Conservation (phyloP, 2,329 filamentous ascomycete genomes). For the Neospermospora avenae region DNA sequence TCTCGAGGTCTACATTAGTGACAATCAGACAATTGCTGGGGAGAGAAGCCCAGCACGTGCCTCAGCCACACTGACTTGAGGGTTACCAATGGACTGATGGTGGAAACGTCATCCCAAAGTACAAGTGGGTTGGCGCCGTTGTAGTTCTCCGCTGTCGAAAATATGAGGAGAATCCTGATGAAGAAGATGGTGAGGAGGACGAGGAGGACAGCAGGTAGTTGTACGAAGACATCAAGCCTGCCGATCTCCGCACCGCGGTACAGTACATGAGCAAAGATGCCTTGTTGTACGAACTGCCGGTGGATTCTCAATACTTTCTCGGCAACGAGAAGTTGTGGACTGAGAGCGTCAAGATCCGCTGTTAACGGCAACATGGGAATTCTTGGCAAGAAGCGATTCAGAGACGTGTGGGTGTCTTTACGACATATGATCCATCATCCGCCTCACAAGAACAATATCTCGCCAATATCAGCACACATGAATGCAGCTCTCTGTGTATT, state of each 20-base stretch:
- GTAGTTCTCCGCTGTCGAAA: not conserved
- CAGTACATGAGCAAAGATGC: not conserved
- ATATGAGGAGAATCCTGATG: no score
- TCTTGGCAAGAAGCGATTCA: not conserved
- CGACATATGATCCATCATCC: not conserved
- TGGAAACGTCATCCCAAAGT: not conserved
- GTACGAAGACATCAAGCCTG: not conserved
- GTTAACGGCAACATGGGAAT: conserved; percentile 1
- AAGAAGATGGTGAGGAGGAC: not conserved
- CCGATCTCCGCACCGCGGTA: not conserved
- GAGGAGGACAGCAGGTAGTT: no score
- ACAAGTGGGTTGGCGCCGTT: not conserved
- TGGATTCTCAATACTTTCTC: not conserved
- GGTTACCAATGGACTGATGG: not conserved
- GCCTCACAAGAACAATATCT: not conserved
- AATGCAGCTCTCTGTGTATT: not conserved
- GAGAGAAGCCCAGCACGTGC: not conserved
- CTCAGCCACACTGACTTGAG: not conserved
- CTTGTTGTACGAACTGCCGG: not conserved
- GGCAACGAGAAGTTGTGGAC: not conserved
- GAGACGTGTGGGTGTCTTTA: not conserved
- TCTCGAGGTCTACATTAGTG: not conserved
- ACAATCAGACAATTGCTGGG: not conserved
- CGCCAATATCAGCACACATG: not conserved
- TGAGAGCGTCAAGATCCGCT: conserved; percentile 10